phyloP scores from a whole-genome alignment of 371 early-diverging fungal species.

The Mortierella sp. region DNA sequence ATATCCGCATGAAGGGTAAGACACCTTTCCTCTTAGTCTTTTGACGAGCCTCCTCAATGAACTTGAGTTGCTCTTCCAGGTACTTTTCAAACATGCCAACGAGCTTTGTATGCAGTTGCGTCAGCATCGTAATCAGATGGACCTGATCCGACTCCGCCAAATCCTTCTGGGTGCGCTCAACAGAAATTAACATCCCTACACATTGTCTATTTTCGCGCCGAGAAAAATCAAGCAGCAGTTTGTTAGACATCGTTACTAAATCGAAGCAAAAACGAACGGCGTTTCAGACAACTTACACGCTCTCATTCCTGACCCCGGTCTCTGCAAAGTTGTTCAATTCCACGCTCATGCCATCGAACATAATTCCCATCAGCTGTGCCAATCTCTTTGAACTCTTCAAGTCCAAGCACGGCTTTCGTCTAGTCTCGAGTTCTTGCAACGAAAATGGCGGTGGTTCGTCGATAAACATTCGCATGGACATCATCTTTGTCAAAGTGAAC shows the following conservation, averaged over 20 bases:
- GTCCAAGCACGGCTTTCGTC: constrained; percentile 37
- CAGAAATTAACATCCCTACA: constrained; percentile 86
- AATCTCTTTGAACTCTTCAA: constrained; percentile 47
- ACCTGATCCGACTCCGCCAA: constrained; percentile 67
- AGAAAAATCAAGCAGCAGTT: no score
- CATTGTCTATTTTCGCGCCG: constrained; percentile 69
- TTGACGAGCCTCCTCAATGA: constrained; percentile 93
- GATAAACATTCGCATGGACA: constrained; percentile 67
- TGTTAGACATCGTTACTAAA: no score
- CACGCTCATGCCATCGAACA: constrained; percentile 83
- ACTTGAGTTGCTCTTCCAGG: constrained; percentile 87
- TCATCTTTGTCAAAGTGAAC: constrained; percentile 58
- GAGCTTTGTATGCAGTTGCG: constrained; percentile 72
- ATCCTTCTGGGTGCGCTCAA: constrained; percentile 79
- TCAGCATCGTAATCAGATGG: constrained; percentile 68
- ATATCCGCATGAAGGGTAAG: constrained; percentile 86
- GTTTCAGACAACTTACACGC: constrained; percentile 67
- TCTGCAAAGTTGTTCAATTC: constrained; percentile 81
- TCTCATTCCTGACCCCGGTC: constrained; percentile 81
- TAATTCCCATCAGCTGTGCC: constrained; percentile 75
- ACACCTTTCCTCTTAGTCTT: constrained; percentile 90
- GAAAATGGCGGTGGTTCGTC: constrained; percentile 48
- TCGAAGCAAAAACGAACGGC: no score
- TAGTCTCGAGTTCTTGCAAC: constrained; percentile 32
- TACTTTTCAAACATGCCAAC: constrained; percentile 82